Percentiles rank a stretch among this genome's conserved stretches.
These are phyloP conservation scores for Podaxis sp. DNA, from an alignment of 768 basidiomycete genomes.

Conservation along the genomic window DNA sequence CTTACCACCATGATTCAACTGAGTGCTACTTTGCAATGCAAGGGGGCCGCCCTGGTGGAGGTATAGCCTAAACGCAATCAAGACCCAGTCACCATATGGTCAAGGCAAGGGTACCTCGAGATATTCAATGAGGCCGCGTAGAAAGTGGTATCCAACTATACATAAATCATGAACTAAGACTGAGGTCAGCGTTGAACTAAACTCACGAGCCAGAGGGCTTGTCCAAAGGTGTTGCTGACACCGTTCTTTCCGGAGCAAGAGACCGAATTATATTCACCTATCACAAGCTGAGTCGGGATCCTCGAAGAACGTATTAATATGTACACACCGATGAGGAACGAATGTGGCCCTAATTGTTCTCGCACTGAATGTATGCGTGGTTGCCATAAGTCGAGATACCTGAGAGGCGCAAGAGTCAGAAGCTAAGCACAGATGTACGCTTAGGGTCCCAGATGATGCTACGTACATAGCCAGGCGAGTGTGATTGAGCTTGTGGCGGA, in stretches of 20 bases:
- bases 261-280: conserved; percentile 54
- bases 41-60: conserved; percentile 54
- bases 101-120: conserved; percentile 31
- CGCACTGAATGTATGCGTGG: conserved; percentile 45
- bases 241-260: conserved; percentile 46
- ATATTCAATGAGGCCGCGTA: conserved; percentile 48
- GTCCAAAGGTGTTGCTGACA: conserved; percentile 52
- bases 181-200: background rate
- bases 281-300: background rate
- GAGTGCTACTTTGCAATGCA: conserved; percentile 44
- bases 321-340: conserved; percentile 41
- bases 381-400: conserved; percentile 54
- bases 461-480: conserved; percentile 43
- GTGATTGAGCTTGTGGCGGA: conserved; percentile 41
- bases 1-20: conserved; percentile 45
- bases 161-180: background rate
- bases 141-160: conserved; percentile 38
- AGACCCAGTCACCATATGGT: background rate
- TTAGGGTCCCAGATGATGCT: background rate
- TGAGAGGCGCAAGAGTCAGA: conserved; percentile 13
- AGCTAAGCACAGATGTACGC: background rate
- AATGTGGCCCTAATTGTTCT: conserved; percentile 40
- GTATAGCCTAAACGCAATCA: conserved; percentile 32
- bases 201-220: conserved; percentile 45
- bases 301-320: background rate